Evolutionary conservation across 805 yeast genomes (phyloP), one percentile per base, ranked within the genome.

Genomic region (Lachancea lanzarotensis): DNA sequence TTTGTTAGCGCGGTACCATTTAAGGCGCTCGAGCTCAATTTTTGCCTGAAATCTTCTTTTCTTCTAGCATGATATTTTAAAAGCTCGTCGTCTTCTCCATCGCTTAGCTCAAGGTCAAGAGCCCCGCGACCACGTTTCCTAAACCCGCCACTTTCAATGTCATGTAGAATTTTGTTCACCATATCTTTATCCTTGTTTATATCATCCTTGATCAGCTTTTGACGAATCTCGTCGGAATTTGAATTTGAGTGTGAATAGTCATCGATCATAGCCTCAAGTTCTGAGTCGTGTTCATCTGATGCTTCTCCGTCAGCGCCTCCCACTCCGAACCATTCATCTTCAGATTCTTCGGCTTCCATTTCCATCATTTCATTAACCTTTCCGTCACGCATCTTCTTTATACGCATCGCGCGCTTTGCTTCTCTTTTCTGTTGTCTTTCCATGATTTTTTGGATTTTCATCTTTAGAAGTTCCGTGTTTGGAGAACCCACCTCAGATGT

Each of bases 271-370:
- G 67, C 72, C 62, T 84, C 93, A 56, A 84, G 85, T 49, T 85
- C 95, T 20, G 86, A 78, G 59, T 84, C 78, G 42, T 80, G 82
- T 35, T 69, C 77, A 38, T 68, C 71, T 2, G 64, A 57, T n/a
- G 53, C 51, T 42, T 70, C 72, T 10, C 81, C 84, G 52, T 83
- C 90, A 5, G 57, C 69, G 48, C 95, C 95, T 51, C 91, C 93
- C 40, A 83, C 55, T 3, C 93, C 95, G 40, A 75, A 75, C 85
- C 88, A 86, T 67, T 86, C 95, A 69, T 86, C 95, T 48, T 86
- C 95, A 31, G 93, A 84, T 67, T 86, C 95, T 53, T 78, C 89
- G 36, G 95, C 95, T 68, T 85, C 93, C 40, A 83, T 81, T 55
- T 86, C 91, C 59, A 85, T 70, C 43, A 86, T 73, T 20, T 75